These are phyloP conservation scores for Cutaneotrichosporon dermatis DNA, from an alignment of 1,284 basidiomycete genomes.

Conservation along the genomic window DNA sequence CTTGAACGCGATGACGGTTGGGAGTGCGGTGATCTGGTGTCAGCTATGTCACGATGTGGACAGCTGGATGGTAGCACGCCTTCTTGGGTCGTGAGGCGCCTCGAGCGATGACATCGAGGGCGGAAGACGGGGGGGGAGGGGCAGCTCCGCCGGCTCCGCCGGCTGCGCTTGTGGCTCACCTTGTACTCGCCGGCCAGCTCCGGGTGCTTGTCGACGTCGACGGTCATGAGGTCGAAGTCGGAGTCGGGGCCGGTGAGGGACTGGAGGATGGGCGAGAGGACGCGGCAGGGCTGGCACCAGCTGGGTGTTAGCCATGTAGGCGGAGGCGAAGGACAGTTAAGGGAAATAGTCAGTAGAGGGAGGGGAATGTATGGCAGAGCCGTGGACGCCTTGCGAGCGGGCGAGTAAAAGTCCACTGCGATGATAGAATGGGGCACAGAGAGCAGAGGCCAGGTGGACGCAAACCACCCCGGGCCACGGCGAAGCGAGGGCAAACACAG, in stretches of 20 bases:
- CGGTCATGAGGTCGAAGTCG: constrained; percentile 41
- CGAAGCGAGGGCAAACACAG: too few species aligned
- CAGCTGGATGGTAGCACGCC: neutral
- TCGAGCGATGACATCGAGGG: too few species aligned
- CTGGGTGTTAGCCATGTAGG: constrained; percentile 16
- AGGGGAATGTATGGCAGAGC: neutral
- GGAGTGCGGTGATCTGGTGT: constrained; percentile 43
- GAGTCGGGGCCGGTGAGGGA: constrained; percentile 36
- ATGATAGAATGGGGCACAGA: too few species aligned
- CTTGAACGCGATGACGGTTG: constrained; percentile 49
- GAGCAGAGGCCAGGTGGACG: too few species aligned
- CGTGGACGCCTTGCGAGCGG: too few species aligned
- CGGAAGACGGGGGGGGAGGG: too few species aligned
- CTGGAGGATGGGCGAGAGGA: constrained; percentile 45
- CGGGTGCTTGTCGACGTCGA: constrained; percentile 44
- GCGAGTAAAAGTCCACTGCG: too few species aligned
- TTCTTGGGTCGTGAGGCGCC: neutral
- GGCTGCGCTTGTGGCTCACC: constrained; percentile 21
- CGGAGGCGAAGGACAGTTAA: too few species aligned
- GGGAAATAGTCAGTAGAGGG: too few species aligned
- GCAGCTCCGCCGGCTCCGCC: neutral
- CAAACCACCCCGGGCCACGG: too few species aligned
- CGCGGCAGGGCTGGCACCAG: constrained; percentile 49
- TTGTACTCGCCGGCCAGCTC: constrained; percentile 46
- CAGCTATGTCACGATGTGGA: neutral